Percentiles rank a stretch among this genome's conserved stretches.
Conservation (phyloP, 1,139 yeast genomes). For the Nematodospora anomalae region DNA sequence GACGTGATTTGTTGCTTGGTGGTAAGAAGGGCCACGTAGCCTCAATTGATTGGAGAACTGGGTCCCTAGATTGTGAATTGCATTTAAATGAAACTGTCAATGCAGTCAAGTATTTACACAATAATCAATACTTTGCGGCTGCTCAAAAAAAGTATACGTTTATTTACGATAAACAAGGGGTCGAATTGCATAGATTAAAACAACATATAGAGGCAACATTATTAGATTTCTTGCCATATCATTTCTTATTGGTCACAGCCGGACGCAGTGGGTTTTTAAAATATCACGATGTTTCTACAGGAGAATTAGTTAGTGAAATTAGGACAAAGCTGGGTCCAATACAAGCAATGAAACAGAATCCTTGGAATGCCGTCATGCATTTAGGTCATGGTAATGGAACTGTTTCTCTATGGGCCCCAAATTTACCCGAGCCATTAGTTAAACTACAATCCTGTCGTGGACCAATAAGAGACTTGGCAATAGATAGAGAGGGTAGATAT, state of each 20-base stretch:
- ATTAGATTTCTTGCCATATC: slow-evolving; percentile 89
- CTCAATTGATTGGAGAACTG: slow-evolving; percentile 93
- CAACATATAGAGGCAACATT: slow-evolving; percentile 85
- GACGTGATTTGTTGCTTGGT: slow-evolving; percentile 79
- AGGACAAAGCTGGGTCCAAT: slow-evolving; percentile 92
- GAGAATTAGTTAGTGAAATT: slow-evolving; percentile 76
- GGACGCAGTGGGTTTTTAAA: slow-evolving; percentile 87
- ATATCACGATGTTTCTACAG: slow-evolving; percentile 96
- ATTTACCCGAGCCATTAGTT: slow-evolving; percentile 80
- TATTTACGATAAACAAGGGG: slow-evolving; percentile 87
- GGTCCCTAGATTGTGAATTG: slow-evolving; percentile 76
- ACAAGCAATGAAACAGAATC: slow-evolving; percentile 82
- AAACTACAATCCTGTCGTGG: slow-evolving; percentile 82
- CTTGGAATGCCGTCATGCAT: slow-evolving; percentile 94
- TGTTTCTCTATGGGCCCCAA: slow-evolving; percentile 92
- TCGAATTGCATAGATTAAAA: slow-evolving; percentile 87
- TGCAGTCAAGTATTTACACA: slow-evolving; percentile 87
- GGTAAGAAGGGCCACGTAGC: slow-evolving; percentile 96
- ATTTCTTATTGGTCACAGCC: slow-evolving; percentile 80
- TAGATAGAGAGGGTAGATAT: slow-evolving; percentile 89
- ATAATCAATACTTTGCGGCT: slow-evolving; percentile 91
- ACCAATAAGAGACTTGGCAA: slow-evolving; percentile 80
- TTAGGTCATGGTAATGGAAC: slow-evolving; percentile 94
- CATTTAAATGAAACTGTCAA: slow-evolving; percentile 85
- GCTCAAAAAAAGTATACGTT: slow-evolving; percentile 96